Evolutionary conservation across 352 stramenopile genomes (phyloP), one percentile per base, ranked within the genome.

Genomic region (Globisporangium nodosum): DNA sequence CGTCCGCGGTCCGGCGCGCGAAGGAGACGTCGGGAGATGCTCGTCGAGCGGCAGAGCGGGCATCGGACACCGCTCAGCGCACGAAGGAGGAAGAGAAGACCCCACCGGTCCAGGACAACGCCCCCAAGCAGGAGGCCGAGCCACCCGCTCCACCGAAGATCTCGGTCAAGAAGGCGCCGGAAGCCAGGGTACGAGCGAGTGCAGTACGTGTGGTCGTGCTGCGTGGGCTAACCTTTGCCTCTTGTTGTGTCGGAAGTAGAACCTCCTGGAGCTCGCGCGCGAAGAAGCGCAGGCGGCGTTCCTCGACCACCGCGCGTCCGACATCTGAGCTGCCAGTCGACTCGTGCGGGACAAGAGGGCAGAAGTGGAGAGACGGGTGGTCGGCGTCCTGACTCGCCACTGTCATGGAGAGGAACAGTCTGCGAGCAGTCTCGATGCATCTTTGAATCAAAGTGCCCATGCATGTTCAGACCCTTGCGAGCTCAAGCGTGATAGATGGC

Each of bases 101-200:
- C 9, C 50, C 35, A 5, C 16, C 50, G 6, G 35, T 21, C 20
- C 43, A 8, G 20, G 51, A 24, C 49, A 51, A 20, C 12, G 16
- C 13, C 35, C 46, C 42, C 5, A 16, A 2, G 16, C 42, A 37
- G 20, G 56, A 61, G 35, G 21, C 21, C 16, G 13, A 47, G 8
- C 21, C 13, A 5, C 37, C 9, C 2, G 37, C 37, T 42, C 37
- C 31, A 18, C 37, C 54, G 42, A 70, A 66, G 52, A 61, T 74
- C 58, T 64, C 54, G n/a, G 46, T 76, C 56, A 82, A 82, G 59
- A 82, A 76, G 47, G 58, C 64, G 33, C 69, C 68, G 2, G 69
- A 71, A 16, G 53, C 43, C 24, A 59, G 24, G 40, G 18, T 54
- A 35, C 6, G 33, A n/a, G 18, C 42, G 42, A 12, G 42, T n/a